Evolutionary conservation across 2,329 filamentous ascomycete genomes (phyloP), one percentile per base, ranked within the genome.

Genomic region (Colletotrichum euphorbiae): DNA sequence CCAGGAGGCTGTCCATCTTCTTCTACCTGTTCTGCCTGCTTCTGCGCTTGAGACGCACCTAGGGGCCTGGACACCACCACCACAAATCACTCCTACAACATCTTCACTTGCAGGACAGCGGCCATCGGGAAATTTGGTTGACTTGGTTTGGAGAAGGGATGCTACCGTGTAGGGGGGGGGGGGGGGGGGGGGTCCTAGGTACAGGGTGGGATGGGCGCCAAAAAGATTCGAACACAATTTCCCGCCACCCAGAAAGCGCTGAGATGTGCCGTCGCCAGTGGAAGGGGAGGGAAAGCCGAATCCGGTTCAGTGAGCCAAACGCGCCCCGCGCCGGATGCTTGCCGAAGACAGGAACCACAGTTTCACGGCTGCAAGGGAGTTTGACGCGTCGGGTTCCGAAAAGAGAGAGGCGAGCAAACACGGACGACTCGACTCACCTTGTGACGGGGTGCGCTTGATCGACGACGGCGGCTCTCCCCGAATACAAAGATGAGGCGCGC

Each of bases 181-280:
- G n/a, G n/a, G n/a, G n/a, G n/a, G n/a, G n/a, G n/a, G n/a, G n/a
- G 45, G 7, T 33, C 48, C 57, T 11, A n/a, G n/a, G n/a, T n/a
- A 46, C 36, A 38, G 11, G 36, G 48, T 9, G 50, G 24, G 24
- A 33, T 17, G 33, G 59, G 45, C 42, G 13, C 59, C 52, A n/a
- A 52, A 64, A 64, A 52, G 38, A 64, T 42, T 52, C 52, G 38
- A 57, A 19, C 33, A 52, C 65, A 68, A 64, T 68, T 68, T 68
- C 52, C 65, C 65, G 65, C 65, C 65, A 68, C n/a, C 60, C 52
- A 68, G 52, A 67, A 50, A 8, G 63, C 33, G 50, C 45, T 13
- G 15, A 36, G 31, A 50, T 59, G 56, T 24, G 28, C 36, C 54
- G 3, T 57, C 36, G 33, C 52, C 9, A 43, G 17, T 46, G 42